Percentiles rank a stretch among this genome's conserved stretches.
phyloP scores from a whole-genome alignment of 257 asterid species.

The Solanum pinnatisectum region DNA sequence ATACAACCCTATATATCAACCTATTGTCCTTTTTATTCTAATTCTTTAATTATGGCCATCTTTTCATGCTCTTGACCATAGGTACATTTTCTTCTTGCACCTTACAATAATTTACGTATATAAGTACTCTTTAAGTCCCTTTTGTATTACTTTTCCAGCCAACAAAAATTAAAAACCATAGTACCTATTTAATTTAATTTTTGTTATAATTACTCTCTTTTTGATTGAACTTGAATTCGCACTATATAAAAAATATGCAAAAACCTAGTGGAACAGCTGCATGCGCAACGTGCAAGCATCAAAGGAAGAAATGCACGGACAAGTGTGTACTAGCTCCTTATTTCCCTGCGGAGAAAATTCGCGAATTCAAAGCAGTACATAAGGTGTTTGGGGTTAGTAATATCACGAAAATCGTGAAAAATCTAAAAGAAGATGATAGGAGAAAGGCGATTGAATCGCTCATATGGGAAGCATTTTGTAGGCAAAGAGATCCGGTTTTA shows the following conservation, averaged over 20 bases:
- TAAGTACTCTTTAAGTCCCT: slow-evolving; percentile 12
- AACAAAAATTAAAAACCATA: background rate
- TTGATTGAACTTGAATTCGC: background rate
- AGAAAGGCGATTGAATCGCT: slow-evolving; percentile 53
- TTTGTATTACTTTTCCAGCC: background rate
- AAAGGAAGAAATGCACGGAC: slow-evolving; percentile 70
- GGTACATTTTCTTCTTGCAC: slow-evolving; percentile 21
- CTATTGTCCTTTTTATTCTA: background rate
- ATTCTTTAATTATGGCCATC: slow-evolving; percentile 18
- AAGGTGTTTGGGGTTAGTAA: slow-evolving; percentile 83
- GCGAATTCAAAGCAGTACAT: slow-evolving; percentile 74
- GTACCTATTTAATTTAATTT: background rate
- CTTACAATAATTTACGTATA: slow-evolving; percentile 2
- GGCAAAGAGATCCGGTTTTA: slow-evolving; percentile 48
- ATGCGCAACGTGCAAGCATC: slow-evolving; percentile 98
- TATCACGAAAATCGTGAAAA: slow-evolving; percentile 37
- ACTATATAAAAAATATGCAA: background rate
- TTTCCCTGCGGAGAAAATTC: slow-evolving; percentile 43
- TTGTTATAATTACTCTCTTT: background rate
- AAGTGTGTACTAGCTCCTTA: slow-evolving; percentile 64
- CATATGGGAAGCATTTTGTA: slow-evolving; percentile 71
- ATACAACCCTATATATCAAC: background rate
- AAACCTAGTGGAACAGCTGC: slow-evolving; percentile 25
- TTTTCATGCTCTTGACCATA: slow-evolving; percentile 31
- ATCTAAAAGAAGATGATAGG: slow-evolving; percentile 41